Evolutionary conservation across 2,329 filamentous ascomycete species (phyloP), one percentile per base, ranked within the genome.

Genomic region (Rhynchosporium graminicola): DNA sequence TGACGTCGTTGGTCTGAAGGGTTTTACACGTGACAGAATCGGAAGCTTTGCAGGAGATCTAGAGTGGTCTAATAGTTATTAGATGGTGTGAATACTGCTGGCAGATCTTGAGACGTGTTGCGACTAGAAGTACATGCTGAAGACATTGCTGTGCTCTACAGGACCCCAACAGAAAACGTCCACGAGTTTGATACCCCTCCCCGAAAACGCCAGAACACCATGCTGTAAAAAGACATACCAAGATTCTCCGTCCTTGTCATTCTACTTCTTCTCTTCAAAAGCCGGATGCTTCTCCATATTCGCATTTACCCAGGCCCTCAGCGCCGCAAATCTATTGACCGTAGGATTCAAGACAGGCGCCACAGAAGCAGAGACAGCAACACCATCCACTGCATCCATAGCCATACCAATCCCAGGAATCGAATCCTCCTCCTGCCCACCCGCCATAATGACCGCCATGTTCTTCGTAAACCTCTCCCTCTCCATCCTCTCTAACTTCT

Each of bases 251-350:
- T 5, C 15, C 12, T 38, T 6, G 29, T 4, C 3, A 13, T 31
- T 33, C 31, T 47, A 60, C 48, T 61, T 60, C 38, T 64, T 65
- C 46, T 65, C 63, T 63, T 70, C 67, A 66, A 96, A 96, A 3
- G 89, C 90, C 13, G 89, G 86, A 70, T 94, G 94, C 76, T 91
- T 89, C 77, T 97, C 91, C 87, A 97, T 91, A 0, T 91, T 97
- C 47, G 87, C 83, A 1, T 90, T 88, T 57, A 97, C 96, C 73
- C 94, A 96, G 9, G 82, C 87, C 70, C 93, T 85, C 75, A 98
- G 75, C 15, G 92, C 91, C 36, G 89, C 89, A 89, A 92, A 97
- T 60, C 90, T 80, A 70, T 81, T 85, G 9, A 60, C 47, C 65
- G 31, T 52, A 28, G 61, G 29, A 42, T 59, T 60, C 31, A 57